Conservation (phyloP, 208 protist species). For the Strigomonas galati region DNA sequence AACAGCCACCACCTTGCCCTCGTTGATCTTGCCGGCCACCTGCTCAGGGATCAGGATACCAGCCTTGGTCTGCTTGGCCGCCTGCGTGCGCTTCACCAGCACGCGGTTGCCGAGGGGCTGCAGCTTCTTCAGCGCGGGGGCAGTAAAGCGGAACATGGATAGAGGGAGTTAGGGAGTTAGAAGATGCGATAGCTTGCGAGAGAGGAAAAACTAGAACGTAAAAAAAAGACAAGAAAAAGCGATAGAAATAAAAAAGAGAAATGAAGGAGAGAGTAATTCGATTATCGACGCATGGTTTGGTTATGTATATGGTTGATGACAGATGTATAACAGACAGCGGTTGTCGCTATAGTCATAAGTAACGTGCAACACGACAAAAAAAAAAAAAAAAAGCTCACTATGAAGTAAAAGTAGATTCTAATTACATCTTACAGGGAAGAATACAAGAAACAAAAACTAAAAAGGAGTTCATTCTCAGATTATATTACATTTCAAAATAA, state of each 20-base stretch:
- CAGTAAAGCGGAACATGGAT: slow-evolving; percentile 79
- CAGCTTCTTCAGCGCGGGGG: slow-evolving; percentile 79
- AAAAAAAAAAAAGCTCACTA: not conserved
- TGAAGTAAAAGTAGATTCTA: not conserved
- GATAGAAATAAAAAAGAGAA: not conserved
- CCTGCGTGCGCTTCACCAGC: slow-evolving; percentile 82
- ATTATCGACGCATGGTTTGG: slow-evolving; percentile 13
- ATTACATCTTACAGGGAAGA: not conserved
- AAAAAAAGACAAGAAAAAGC: not conserved
- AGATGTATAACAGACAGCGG: no score
- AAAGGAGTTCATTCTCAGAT: not conserved
- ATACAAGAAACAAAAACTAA: not conserved
- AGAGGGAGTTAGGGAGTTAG: not conserved
- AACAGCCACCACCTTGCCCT: slow-evolving; percentile 88
- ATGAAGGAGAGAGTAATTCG: not conserved
- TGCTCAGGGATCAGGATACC: slow-evolving; percentile 92
- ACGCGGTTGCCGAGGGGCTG: slow-evolving; percentile 89
- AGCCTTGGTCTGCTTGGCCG: slow-evolving; percentile 92
- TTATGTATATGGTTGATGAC: no score
- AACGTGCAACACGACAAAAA: not conserved
- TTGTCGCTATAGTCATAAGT: no score
- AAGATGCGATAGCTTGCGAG: not conserved
- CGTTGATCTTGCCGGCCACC: slow-evolving; percentile 91
- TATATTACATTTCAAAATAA: not conserved
- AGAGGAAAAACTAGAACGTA: not conserved